Conservation (phyloP, 2,329 filamentous ascomycete genomes). For the Aspergillus awamori region DNA sequence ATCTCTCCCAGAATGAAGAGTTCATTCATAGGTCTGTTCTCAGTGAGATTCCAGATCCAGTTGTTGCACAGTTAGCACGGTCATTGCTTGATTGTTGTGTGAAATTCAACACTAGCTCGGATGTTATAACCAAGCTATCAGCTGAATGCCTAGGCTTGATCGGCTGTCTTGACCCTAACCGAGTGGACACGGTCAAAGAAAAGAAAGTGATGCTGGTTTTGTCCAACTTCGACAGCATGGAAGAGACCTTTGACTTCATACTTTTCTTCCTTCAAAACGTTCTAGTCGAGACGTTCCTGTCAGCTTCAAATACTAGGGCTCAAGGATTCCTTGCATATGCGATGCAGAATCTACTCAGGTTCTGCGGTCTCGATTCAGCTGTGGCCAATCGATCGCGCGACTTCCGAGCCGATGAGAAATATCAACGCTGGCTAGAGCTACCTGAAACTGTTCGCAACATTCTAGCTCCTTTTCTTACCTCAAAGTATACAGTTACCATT, state of each 20-base stretch:
- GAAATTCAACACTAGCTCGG: slow-evolving; percentile 71
- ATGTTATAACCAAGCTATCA: slow-evolving; percentile 71
- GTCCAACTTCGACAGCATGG: slow-evolving; percentile 77
- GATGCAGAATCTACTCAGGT: slow-evolving; percentile 86
- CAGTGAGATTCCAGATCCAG: slow-evolving; percentile 79
- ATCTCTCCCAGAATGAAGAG: slow-evolving; percentile 72
- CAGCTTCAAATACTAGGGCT: slow-evolving; percentile 80
- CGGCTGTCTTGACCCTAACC: slow-evolving; percentile 88
- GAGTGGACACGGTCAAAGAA: slow-evolving; percentile 76
- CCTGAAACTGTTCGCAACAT: slow-evolving; percentile 78
- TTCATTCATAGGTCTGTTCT: slow-evolving; percentile 78
- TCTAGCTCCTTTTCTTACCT: slow-evolving; percentile 83
- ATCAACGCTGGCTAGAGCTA: slow-evolving; percentile 75
- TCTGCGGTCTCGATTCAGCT: slow-evolving; percentile 70
- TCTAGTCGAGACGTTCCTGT: slow-evolving; percentile 87
- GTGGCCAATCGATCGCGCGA: slow-evolving; percentile 55
- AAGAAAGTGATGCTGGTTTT: slow-evolving; percentile 82
- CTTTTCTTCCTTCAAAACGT: slow-evolving; percentile 84
- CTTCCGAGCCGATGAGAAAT: slow-evolving; percentile 62
- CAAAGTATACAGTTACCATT: slow-evolving; percentile 74
- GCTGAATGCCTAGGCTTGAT: slow-evolving; percentile 84
- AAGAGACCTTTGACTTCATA: slow-evolving; percentile 83
- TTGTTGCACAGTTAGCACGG: slow-evolving; percentile 71
- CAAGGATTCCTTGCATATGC: slow-evolving; percentile 92
- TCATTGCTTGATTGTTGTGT: slow-evolving; percentile 83